Percentiles rank a stretch among this genome's conserved stretches.
phyloP scores from a whole-genome alignment of 2,329 filamentous ascomycete genomes.

The Sclerotinia borealis region DNA sequence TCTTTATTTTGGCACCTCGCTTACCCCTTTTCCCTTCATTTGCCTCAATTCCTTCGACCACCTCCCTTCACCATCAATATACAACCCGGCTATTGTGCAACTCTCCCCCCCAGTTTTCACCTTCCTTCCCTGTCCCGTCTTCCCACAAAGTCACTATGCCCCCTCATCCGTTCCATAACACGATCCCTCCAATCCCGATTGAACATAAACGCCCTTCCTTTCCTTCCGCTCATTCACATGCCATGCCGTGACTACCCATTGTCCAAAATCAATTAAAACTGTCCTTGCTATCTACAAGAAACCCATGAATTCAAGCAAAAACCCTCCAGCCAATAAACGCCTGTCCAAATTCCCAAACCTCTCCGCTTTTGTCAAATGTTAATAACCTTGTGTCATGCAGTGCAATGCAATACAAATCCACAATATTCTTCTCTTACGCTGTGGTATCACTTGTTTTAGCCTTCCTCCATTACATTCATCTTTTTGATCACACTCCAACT shows the following conservation, averaged over 20 bases:
- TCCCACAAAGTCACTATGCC: neutral
- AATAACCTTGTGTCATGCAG: neutral
- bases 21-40: neutral
- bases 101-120: neutral
- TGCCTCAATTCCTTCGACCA: neutral
- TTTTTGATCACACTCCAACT: neutral
- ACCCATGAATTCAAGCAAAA: conserved; percentile 4
- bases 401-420: neutral
- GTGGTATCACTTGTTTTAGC: neutral
- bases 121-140: neutral
- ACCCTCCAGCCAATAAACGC: conserved; percentile 9
- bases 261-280: neutral
- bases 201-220: neutral
- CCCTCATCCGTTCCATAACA: neutral
- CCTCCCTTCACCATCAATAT: neutral
- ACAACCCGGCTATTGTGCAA: too few relatives aligned
- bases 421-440: neutral
- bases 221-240: neutral
- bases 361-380: neutral
- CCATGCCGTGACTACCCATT: neutral
- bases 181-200: neutral
- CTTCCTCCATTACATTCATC: neutral
- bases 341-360: conserved; percentile 6
- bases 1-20: neutral
- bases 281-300: neutral